Base-by-base conservation (phyloP, 805 yeast genomes). In the Myxozyma neotropica region DNA sequence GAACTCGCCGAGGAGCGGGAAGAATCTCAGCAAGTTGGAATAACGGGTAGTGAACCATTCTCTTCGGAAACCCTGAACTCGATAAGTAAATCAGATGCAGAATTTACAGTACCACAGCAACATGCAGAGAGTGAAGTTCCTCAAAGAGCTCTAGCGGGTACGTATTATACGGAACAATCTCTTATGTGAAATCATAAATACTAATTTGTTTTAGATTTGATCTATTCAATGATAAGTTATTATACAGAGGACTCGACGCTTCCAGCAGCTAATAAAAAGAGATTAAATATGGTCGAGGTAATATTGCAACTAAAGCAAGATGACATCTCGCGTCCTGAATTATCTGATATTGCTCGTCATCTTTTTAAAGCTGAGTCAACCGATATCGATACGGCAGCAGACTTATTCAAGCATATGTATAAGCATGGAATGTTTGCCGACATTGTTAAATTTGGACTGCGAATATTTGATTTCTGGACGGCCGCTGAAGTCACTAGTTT, bases 381-480 rank as follows among this genome's bases (percentile, higher is more conserved):
- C 4, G 59, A 54, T 36, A 4, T 17, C 13, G 38, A 13, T 8
- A 12, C 40, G 31, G 24, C 40, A 4, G 53, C 24, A 15, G 29
- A 33, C 17, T 17, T 54, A 13, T 29, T 58, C n/a, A 23, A 35
- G 21, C 62, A 54, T 15, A 54, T 58, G 62, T 54, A 55, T 24
- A 13, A 27, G 26, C 59, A 58, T 33, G 47, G 49, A 27, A 48
- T 58, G 62, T 35, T 49, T 44, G 29, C 51, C 13, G 62, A 58
- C 15, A 47, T 58, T 6, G 35, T 58, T 23, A 31, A 38, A 26
- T 47, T 53, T 17, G 53, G 39, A 10, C 33, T 58, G 21, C 51
- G 53, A 13, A 27, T 40, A 4, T 49, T 53, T 35, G 62, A 58
- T 6, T 42, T 58, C 43, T 26, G 47, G n/a, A 40, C 40, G 7